Percentiles rank a stretch among this genome's conserved stretches.
Conservation (phyloP, 768 basidiomycete species). For the Lactarius pseudohatsudake region DNA sequence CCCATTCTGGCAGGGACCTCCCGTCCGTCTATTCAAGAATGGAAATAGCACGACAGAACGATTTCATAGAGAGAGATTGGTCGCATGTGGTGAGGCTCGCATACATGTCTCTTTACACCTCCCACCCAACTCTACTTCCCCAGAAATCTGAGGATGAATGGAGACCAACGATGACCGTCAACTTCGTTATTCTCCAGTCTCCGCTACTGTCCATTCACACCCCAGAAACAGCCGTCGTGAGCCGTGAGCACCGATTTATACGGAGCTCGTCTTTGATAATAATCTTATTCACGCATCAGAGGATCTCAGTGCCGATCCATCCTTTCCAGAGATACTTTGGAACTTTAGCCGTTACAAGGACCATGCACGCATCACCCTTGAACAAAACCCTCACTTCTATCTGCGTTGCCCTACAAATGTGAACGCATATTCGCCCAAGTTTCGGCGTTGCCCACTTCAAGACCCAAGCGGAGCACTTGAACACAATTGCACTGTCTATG, state of each 20-base stretch:
- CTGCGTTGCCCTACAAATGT: too few species aligned
- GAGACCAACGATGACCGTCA: background rate
- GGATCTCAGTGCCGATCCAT: constrained; percentile 1
- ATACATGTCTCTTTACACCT: background rate
- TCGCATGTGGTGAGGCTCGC: background rate
- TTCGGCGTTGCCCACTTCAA: too few species aligned
- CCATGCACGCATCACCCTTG: constrained; percentile 5
- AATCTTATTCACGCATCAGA: constrained; percentile 8
- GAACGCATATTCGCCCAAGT: too few species aligned
- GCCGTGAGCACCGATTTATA: too few species aligned
- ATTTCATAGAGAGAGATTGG: background rate
- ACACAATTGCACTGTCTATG: too few species aligned
- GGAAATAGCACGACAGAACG: background rate
- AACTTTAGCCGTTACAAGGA: constrained; percentile 18
- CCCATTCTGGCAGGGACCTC: background rate
- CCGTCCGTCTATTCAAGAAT: background rate
- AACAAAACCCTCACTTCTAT: constrained; percentile 22
- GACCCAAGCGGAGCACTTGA: too few species aligned
- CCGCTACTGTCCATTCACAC: background rate
- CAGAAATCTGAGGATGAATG: background rate
- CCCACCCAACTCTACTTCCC: background rate
- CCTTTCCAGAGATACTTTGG: constrained; percentile 18
- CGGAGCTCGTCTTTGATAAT: background rate
- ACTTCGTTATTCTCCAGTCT: background rate
- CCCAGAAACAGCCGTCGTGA: background rate